Base-by-base conservation (phyloP, 2,329 filamentous ascomycete species). In the Ophiosphaerella herpotricha region DNA sequence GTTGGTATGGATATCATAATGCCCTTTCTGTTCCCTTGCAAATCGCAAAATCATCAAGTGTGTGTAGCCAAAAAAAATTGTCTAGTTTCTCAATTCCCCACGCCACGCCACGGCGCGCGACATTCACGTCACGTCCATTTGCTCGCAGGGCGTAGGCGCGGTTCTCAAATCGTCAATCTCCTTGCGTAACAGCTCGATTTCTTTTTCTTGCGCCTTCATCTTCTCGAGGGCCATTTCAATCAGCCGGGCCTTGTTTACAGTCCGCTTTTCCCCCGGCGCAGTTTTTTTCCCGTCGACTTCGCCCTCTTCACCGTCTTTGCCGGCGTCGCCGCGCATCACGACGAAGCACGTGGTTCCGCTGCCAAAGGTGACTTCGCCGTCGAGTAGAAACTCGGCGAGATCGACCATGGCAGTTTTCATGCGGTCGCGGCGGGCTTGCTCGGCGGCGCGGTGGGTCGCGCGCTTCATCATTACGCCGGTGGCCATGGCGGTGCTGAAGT, bases 341-440 rank as follows among this genome's bases (percentile, higher is more conserved):
- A 68, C 65, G 46, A 68, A 68, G 52, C 65, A 68, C 33, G 61
- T 68, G 8, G 65, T 68, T 1, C 65, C 65, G 3, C 55, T 64
- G 1, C 65, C 65, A 48, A 68, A 68, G 6, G 65, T 68, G 9
- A 68, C 65, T 50, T 68, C 65, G 33, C 65, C 65, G 21, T 67
- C 65, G 2, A 68, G 56, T 33, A 68, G 12, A 12, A 66, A 67
- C 16, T 68, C 65, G 2, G 63, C 65, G 3, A 68, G 33, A 14
- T 68, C 63, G 1, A 68, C 62, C 65, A 68, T 67, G n/a, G 63
- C 65, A 1, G 50, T 62, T 31, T 68, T 68, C 65, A 68, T 68
- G 18, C 65, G 51, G 38, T 68, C 65, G n/a, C 65, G 62, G 9
- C 65, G 62, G 11, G 65, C 65, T n/a, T 68, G 65, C 47, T 68